phyloP scores from a whole-genome alignment of 202 grass and related monocot genomes.

The Tripidium arundinaceum region DNA sequence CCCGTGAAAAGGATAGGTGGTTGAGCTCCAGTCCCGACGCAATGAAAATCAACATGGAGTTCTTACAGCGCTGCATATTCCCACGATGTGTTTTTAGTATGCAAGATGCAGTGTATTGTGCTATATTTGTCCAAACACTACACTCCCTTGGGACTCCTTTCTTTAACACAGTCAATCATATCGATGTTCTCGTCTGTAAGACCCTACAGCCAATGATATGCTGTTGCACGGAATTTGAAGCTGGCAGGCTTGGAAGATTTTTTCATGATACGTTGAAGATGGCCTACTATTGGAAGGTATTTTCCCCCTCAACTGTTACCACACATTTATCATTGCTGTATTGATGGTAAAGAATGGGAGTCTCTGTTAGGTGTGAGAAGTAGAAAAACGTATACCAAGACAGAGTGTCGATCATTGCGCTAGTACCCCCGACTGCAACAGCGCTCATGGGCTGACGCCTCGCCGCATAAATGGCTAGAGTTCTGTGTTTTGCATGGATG shows the following conservation, averaged over 20 bases:
- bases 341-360: not conserved
- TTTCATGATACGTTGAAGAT: slow-evolving; percentile 90
- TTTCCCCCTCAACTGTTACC: slow-evolving; percentile 19
- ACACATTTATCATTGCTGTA: slow-evolving; percentile 1
- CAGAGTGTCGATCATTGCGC: not conserved
- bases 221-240: slow-evolving; percentile 94
- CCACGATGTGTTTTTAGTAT: slow-evolving; percentile 84
- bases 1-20: slow-evolving; percentile 90
- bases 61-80: slow-evolving; percentile 87
- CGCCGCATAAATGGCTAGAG: not conserved
- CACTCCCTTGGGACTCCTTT: slow-evolving; percentile 86
- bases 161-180: slow-evolving; percentile 94
- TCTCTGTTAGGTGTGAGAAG: not conserved
- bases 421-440: not conserved
- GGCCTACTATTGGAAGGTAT: slow-evolving; percentile 98
- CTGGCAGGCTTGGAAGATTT: slow-evolving; percentile 90
- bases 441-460: not conserved
- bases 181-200: slow-evolving; percentile 88
- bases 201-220: slow-evolving; percentile 96
- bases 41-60: slow-evolving; percentile 94
- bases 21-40: slow-evolving; percentile 79
- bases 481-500: not conserved
- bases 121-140: slow-evolving; percentile 82
- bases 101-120: slow-evolving; percentile 91
- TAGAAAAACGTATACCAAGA: not conserved